Conservation (phyloP, 345 rosid genomes). For the Gossypium herbaceum region DNA sequence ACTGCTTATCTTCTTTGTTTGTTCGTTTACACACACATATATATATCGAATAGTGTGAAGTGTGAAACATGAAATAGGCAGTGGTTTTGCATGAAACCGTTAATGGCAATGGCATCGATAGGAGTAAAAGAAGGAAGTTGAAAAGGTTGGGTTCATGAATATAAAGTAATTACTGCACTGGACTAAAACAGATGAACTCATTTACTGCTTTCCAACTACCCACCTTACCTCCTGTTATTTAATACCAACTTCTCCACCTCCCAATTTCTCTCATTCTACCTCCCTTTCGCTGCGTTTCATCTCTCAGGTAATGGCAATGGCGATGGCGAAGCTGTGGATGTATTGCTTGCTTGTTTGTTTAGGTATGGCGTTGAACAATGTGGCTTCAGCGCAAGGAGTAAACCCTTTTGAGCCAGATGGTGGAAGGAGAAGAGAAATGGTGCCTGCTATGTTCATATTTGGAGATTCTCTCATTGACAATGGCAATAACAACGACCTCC, state of each 20-base stretch:
- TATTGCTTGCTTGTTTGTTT: conserved; percentile 10
- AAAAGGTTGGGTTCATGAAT: background rate
- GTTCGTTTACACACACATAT: too few relatives aligned
- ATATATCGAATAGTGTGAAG: background rate
- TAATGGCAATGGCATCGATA: background rate
- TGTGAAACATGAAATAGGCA: background rate
- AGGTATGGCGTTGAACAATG: background rate
- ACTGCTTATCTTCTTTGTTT: too few relatives aligned
- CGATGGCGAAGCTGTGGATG: conserved; percentile 18
- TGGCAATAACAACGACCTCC: conserved; percentile 82
- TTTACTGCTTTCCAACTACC: conserved; percentile 44
- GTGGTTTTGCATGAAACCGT: background rate
- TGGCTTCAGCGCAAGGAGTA: conserved; percentile 15
- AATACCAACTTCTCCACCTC: background rate
- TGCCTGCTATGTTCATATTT: conserved; percentile 86
- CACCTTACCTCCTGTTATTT: background rate
- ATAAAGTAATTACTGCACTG: conserved; percentile 19
- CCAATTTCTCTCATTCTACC: background rate
- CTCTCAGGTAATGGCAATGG: background rate
- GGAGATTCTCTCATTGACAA: conserved; percentile 95
- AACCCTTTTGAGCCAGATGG: conserved; percentile 21
- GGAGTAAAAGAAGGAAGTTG: background rate
- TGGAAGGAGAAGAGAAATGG: conserved; percentile 40
- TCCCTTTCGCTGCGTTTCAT: background rate
- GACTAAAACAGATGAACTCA: conserved; percentile 43